Evolutionary conservation across 805 yeast genomes (phyloP), one percentile per base, ranked within the genome.

Genomic region (Cyberlindnera americana): DNA sequence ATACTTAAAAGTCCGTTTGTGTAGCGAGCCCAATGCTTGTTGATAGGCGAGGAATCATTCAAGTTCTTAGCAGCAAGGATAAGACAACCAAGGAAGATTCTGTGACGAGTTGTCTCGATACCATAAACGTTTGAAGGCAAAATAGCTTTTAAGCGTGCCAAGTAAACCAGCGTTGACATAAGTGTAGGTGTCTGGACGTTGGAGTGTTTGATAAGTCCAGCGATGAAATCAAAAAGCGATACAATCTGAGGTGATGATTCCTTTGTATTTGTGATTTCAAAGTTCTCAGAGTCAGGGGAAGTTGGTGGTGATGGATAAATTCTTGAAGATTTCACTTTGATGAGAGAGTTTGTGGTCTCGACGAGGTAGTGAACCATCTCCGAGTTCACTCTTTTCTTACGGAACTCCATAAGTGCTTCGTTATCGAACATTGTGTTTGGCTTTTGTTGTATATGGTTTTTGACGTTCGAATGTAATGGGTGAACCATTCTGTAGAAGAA

Each of bases 181-280:
- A 91, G 72, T 1, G 98, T 91, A 25, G 97, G 88, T 4, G 96
- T 85, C 64, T 89, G 96, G 29, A 91, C 98, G 60, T 90, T 89
- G 6, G 97, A 87, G 54, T 84, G 79, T 39, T 70, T 70, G 52
- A 91, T 81, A 46, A 91, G 67, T 19, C 73, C 75, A 44, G 78
- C 73, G 50, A 93, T 90, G 67, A 93, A 91, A 18, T 64, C 64
- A 31, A 66, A 65, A 33, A 87, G 67, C 0, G 81, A 59, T 3
- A 49, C 49, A 7, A 33, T 21, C 12, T n/a, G 26, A 5, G 33
- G 10, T 5, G 34, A 5, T n/a, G n/a, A 3, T 7, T 21, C 24
- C 3, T 18, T 19, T 11, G 19, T 23, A 31, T 22, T 15, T 3
- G 32, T n/a, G 11, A 24, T 31, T 8, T 9, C n/a, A n/a, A n/a